Evolutionary conservation across 2,329 filamentous ascomycete genomes (phyloP).

Genomic region (Diaporthe citri): DNA sequence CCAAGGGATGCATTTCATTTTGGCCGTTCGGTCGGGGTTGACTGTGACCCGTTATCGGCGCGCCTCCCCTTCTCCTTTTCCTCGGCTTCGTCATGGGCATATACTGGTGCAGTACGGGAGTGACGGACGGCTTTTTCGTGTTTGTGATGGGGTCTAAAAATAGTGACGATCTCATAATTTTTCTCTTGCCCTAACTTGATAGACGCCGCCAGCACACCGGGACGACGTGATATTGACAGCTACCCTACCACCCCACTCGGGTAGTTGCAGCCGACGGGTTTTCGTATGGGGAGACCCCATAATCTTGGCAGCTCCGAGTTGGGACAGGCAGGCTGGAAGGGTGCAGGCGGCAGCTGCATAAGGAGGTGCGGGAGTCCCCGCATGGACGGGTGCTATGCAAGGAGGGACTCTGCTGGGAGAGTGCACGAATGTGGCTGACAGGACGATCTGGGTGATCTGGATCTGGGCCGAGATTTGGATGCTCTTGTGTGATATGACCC

Average conservation of each 20-base stretch:
- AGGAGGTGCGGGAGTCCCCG: conserved; percentile 31
- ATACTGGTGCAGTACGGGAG: neutral
- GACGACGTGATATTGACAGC: conserved; percentile 18
- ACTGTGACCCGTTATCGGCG: conserved; percentile 24
- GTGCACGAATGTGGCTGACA: conserved; percentile 5
- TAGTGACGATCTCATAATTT: neutral
- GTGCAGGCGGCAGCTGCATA: conserved; percentile 12
- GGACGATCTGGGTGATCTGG: conserved; percentile 32
- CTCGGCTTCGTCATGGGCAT: conserved; percentile 6
- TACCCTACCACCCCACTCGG: conserved; percentile 24
- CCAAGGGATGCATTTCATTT: neutral
- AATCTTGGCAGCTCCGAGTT: conserved; percentile 7
- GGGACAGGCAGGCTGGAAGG: neutral
- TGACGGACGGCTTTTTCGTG: conserved; percentile 4
- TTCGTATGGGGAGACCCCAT: conserved; percentile 28
- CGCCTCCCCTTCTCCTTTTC: neutral
- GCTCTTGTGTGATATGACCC: conserved; percentile 17
- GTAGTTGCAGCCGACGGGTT: conserved; percentile 18
- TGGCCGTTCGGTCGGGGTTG: neutral
- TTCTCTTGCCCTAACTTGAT: neutral
- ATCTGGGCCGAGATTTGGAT: conserved; percentile 30
- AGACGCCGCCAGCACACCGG: conserved; percentile 1
- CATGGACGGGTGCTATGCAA: conserved; percentile 29
- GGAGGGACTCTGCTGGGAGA: conserved; percentile 26
- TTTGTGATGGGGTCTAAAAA: conserved; percentile 30